Evolutionary conservation across 2,329 filamentous ascomycete species (phyloP).

Genomic region (Venturia aucupariae): DNA sequence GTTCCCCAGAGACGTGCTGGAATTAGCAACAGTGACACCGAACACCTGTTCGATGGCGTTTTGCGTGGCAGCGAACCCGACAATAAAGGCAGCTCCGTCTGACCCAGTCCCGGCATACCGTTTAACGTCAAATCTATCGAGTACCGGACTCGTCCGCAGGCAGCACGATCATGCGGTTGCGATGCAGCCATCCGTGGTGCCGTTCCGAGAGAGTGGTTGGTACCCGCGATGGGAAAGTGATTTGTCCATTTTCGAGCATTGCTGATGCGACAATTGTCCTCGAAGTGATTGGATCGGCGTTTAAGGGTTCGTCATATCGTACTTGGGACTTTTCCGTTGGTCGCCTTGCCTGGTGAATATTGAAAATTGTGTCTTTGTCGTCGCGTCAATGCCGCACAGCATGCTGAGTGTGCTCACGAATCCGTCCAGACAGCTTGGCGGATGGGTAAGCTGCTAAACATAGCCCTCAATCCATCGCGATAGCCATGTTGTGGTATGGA

Average conservation of each 20-base stretch:
- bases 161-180: constrained; percentile 2
- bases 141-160: background rate
- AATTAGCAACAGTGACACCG: constrained; percentile 7
- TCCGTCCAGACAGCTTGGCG: background rate
- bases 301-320: background rate
- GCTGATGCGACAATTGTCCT: background rate
- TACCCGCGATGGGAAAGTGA: background rate
- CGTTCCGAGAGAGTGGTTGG: background rate
- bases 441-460: background rate
- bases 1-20: background rate
- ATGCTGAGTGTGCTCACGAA: background rate
- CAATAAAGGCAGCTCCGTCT: constrained; percentile 1
- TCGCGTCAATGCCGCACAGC: background rate
- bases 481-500: background rate
- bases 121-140: constrained; percentile 6
- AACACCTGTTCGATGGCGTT: constrained; percentile 1
- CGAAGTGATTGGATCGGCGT: background rate
- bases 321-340: background rate
- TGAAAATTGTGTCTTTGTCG: background rate
- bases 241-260: background rate
- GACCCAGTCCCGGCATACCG: background rate
- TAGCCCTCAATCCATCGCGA: background rate
- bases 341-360: background rate
- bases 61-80: background rate
- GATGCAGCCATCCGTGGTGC: constrained; percentile 1